Percentiles rank a stretch among this genome's conserved stretches.
phyloP scores from a whole-genome alignment of 1,284 basidiomycete genomes.

The Neotropicomus parvogracilis region DNA sequence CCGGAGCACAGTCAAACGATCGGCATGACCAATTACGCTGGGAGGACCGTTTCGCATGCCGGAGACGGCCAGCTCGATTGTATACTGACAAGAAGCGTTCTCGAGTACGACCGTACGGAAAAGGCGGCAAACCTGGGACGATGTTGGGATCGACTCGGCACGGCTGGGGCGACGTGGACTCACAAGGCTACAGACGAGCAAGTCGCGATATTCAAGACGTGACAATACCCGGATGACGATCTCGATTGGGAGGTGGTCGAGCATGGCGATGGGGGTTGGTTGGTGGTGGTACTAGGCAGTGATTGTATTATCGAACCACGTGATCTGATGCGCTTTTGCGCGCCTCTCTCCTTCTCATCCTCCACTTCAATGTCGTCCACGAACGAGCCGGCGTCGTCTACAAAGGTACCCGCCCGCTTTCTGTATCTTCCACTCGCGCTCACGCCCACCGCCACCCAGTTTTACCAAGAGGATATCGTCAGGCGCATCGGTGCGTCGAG shows the following conservation, averaged over 20 bases:
- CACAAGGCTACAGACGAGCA: conserved; percentile 39
- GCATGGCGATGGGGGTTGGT: conserved; percentile 4
- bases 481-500: conserved; percentile 44
- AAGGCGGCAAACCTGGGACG: conserved; percentile 42
- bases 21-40: conserved; percentile 27
- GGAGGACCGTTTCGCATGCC: conserved; percentile 48
- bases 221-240: conserved; percentile 33
- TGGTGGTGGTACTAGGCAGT: too few species aligned
- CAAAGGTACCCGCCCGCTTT: conserved; percentile 21
- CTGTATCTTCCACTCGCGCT: not conserved
- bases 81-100: conserved; percentile 44
- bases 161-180: not conserved
- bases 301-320: conserved; percentile 13
- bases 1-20: conserved; percentile 42
- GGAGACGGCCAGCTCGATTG: conserved; percentile 48
- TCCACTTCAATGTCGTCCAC: conserved; percentile 22
- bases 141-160: not conserved
- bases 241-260: conserved; percentile 35
- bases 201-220: conserved; percentile 32
- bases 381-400: conserved; percentile 16
- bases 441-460: conserved; percentile 37
- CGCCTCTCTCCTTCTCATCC: conserved; percentile 11
- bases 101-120: conserved; percentile 39
- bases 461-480: conserved; percentile 77
- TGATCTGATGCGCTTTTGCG: conserved; percentile 13